Evolutionary conservation across 148 eudicot genomes (phyloP), one percentile per base, ranked within the genome.

Genomic region (Nepenthes mirabilis): DNA sequence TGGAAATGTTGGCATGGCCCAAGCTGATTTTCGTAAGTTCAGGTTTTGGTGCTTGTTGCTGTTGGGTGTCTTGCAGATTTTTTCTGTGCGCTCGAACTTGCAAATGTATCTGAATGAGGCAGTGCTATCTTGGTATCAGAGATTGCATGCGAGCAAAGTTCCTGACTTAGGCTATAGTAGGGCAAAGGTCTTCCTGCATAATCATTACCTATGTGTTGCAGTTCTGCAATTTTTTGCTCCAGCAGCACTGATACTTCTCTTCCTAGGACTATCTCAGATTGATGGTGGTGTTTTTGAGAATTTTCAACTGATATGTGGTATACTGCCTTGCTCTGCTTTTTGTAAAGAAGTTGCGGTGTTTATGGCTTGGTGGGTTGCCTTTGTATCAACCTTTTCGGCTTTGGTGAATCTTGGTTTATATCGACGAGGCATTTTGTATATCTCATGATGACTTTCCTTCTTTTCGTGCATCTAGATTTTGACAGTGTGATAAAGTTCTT

Each of bases 101-200:
- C 96, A 93, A 67, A 86, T 85, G 59, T 93, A 74, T 67, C 70
- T 93, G 72, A 88, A 93, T 13, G 98, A 93, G 69, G 96, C 98
- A 0, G 91, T 93, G 47, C 70, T 93, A 36, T 80, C 85, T 45
- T 93, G 98, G 98, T 93, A 93, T 63, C 98, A 93, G 55, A 80
- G 98, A 60, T 69, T 93, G 70, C 98, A 93, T 36, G 82, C 91
- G n/a, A 84, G 98, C 63, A 81, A 79, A 63, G 84, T 88, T 45
- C 98, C 98, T 1, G 96, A 88, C n/a, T 65, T 82, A 79, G 95
- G 74, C 6, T 88, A 80, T 65, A 93, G 98, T 68, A 72, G 98
- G 76, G 98, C 98, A 0, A 93, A 93, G 72, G 98, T 93, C 55
- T 93, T 88, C 65, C 74, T 93, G 56, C 96, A 93, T 76, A 86